Base-by-base conservation (phyloP, 225 moss, liverwort and hornwort species). In the Polytrichum commune region DNA sequence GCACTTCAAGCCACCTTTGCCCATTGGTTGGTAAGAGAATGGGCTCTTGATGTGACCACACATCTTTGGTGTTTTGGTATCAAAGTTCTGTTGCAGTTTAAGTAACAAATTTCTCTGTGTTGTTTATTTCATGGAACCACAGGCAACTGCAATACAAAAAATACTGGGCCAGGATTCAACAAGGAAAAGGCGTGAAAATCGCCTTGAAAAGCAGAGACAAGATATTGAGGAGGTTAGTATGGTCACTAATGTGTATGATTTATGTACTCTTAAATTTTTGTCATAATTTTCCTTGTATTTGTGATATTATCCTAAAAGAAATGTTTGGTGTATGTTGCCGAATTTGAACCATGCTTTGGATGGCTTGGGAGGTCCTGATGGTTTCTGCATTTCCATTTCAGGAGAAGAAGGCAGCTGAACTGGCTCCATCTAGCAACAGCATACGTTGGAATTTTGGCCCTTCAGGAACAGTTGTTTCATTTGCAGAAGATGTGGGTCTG, bases 81-180 rank as follows among this genome's bases (percentile, higher is more conserved):
- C 46, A 16, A 46, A 46, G 46, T 46, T 46, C 46, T 46, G 13
- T 46, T 46, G 46, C 46, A 46, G 46, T 46, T 46, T 13, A 46
- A 46, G 46, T 22, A 58, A 58, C 58, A 58, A 8, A 4, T 22
- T 20, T 58, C 6, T 58, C 57, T 8, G 24, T 58, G 20, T 20
- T 20, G 24, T 58, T 22, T 58, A 20, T 76, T 56, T 77, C 27
- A 38, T 79, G 77, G 75, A 54, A 55, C 74, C 16, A 18, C 75
- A 98, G 91, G 97, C 97, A 27, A 88, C 91, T 67, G 97, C 97
- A 29, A 98, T 98, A 73, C 97, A 98, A 74, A 88, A 91, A 74
- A 93, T 94, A 19, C 75, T 98, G 62, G 97, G 97, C 23, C 97
- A 98, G 65, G 97, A 98, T 69, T 98, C 97, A 0, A 91, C 97